phyloP scores from a whole-genome alignment of 2,329 filamentous ascomycete genomes.

The Stenocarpella maydis region DNA sequence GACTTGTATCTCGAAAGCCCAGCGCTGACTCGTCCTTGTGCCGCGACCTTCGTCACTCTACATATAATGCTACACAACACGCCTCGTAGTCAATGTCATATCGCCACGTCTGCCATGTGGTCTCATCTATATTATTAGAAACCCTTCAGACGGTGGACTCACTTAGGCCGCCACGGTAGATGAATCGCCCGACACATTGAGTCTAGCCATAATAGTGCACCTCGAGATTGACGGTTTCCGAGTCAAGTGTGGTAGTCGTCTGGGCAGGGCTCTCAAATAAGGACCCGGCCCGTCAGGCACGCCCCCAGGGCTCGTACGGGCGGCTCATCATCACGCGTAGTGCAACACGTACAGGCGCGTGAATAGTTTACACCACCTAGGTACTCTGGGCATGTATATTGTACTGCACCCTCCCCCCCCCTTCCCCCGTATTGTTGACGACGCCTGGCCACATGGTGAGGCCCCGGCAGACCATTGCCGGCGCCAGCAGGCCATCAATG shows the following conservation, averaged over 20 bases:
- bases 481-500: slow-evolving; percentile 20
- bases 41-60: too few relatives aligned
- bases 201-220: neutral
- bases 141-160: too few relatives aligned
- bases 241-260: neutral
- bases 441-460: neutral
- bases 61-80: neutral
- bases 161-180: neutral
- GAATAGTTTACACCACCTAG: neutral
- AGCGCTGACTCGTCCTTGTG: too few relatives aligned
- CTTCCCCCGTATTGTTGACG: neutral
- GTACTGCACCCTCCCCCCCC: neutral
- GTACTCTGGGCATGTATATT: neutral
- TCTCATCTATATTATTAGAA: too few relatives aligned
- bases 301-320: slow-evolving; percentile 7
- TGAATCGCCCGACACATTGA: neutral
- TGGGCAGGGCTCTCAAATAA: neutral
- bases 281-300: neutral
- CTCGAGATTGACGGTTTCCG: neutral
- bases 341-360: neutral
- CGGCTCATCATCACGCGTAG: neutral
- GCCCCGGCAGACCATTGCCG: neutral
- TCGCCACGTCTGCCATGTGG: neutral
- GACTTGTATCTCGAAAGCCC: neutral
- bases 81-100: neutral